Evolutionary conservation across 805 yeast genomes (phyloP), one percentile per base, ranked within the genome.

Genomic region (Scheffersomyces coipomensis): DNA sequence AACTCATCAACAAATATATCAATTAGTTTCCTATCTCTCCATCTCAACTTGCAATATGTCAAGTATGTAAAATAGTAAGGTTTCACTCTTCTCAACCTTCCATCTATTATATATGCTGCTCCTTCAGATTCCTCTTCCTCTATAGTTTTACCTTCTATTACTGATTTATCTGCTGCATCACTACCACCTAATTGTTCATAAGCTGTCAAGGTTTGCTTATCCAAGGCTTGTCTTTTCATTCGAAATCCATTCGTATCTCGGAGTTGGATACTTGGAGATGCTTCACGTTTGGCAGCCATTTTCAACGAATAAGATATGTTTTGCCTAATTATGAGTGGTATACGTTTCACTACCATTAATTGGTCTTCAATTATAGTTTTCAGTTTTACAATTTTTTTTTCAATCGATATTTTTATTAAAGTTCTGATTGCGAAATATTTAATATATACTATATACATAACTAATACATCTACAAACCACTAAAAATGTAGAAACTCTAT

Each of bases 51-150:
- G 62, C 97, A 90, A 55, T 83, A 87, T 0, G 99, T 93, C 61
- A 88, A 71, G 56, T 93, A 91, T 0, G 96, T 89, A 68, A 79
- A 91, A 54, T 73, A 85, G 58, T 93, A 93, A 0, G 99, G 98
- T 1, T 80, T 72, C 2, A 93, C 86, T 44, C 84, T 68, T 33
- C 97, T 66, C 36, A 87, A 64, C 2, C 77, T 65, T 0, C 85
- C 87, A 15, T 78, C 81, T 2, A 83, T 62, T 0, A 53, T 48
- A 50, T 83, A 83, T 19, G 72, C 60, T 2, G 81, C 79, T 2
- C 79, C 83, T 33, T 80, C 81, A 2, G 78, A 71, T 39, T 74
- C 81, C 49, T 80, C 83, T 46, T 78, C 81, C 34, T 62, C 61
- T 30, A 77, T 69, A 17, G 75, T 67, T 34, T 66, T 66, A 32